Evolutionary conservation across 306 rosid species (phyloP), one percentile per base, ranked within the genome.

Genomic region (Oemleria cerasiformis): DNA sequence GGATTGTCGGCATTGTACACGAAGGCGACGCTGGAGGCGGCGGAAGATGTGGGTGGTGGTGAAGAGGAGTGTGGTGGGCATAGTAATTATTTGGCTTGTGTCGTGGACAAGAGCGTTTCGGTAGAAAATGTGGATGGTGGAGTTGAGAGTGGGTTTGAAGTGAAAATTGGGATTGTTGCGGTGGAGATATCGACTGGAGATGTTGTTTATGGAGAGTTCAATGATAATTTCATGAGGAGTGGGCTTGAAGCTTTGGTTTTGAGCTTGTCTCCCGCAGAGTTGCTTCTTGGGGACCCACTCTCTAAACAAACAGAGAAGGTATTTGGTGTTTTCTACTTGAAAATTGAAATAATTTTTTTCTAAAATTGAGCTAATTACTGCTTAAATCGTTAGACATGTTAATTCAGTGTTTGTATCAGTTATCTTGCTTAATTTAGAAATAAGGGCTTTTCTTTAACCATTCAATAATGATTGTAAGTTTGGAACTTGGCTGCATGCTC

Each of bases 231-330:
- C 73, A 74, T 94, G 88, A 87, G 97, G 80, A 83, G 77, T 73
- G 87, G 80, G 42, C 88, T 91, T 76, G 98, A 94, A 78, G 94
- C 92, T 68, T 79, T 81, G 70, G 17, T 89, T 69, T 67, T 87
- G 76, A 91, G 81, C 78, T 79, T 91, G 84, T 84, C 89, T 54
- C 97, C 98, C 4, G 89, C 92, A 5, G 97, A 94, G 81, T 78
- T 94, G 78, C 96, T 94, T 87, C 85, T 94, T 73, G 98, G 90
- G 50, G 85, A 82, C 39, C 98, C 96, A 8, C 85, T 94, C 64
- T 91, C 98, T 6, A 82, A 79, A 42, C 88, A 78, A 84, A 91
- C 98, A 8, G 91, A 94, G 78, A 94, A 94, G 97, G 98, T 94
- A 74, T 51, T 55, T 34, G 64, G 13, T 34, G 2, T 34, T 56